These are phyloP conservation scores for Neonectria punicea DNA, from an alignment of 2,329 filamentous ascomycete species.

Conservation along the genomic window DNA sequence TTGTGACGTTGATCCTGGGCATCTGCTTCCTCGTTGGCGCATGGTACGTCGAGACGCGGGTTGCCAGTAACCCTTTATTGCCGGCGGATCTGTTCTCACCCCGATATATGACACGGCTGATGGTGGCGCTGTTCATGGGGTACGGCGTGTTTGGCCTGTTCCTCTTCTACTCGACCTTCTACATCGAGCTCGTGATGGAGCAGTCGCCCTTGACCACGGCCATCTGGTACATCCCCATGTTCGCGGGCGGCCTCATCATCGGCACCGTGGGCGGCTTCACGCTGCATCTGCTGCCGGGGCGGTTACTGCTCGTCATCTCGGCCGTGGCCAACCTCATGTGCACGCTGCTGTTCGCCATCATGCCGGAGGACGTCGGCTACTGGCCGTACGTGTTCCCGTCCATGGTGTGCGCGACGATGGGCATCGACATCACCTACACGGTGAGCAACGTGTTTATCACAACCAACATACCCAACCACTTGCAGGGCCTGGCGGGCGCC, in stretches of 20 bases:
- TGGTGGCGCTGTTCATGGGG: conserved; percentile 61
- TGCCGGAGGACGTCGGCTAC: conserved; percentile 63
- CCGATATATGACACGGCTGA: conserved; percentile 68
- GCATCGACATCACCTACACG: conserved; percentile 74
- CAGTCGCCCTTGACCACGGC: conserved; percentile 64
- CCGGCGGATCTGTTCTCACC: conserved; percentile 68
- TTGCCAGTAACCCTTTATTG: conserved; percentile 69
- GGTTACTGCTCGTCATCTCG: conserved; percentile 63
- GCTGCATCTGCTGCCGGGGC: conserved; percentile 65
- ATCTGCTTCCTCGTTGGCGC: conserved; percentile 61
- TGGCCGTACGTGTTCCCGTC: conserved; percentile 73
- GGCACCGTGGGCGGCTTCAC: conserved; percentile 63
- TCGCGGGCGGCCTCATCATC: conserved; percentile 67
- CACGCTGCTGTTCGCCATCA: conserved; percentile 65
- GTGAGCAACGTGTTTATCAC: conserved; percentile 76
- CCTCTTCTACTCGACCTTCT: conserved; percentile 72
- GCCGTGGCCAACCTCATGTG: conserved; percentile 61
- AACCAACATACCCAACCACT: conserved; percentile 65
- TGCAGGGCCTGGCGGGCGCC: conserved; percentile 73
- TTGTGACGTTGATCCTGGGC: conserved; percentile 68
- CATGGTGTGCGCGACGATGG: conserved; percentile 69
- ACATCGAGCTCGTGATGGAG: conserved; percentile 65
- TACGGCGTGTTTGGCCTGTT: conserved; percentile 69
- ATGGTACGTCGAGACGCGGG: conserved; percentile 71
- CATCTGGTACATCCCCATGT: conserved; percentile 69